phyloP scores from a whole-genome alignment of 2,329 filamentous ascomycete species.

The Fusarium lateritium region DNA sequence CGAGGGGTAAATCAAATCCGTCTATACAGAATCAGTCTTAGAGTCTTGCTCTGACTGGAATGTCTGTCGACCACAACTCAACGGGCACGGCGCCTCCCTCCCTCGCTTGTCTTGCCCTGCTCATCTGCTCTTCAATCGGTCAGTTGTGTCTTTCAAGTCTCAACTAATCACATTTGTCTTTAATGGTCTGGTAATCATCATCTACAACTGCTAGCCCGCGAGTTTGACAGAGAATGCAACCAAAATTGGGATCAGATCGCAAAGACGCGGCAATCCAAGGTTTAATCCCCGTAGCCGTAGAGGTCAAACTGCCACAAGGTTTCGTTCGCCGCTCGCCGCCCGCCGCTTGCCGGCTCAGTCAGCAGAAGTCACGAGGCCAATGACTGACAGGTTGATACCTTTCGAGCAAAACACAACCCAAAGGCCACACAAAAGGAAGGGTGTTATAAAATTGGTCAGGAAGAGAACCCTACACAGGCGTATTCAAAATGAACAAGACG shows the following conservation, averaged over 20 bases:
- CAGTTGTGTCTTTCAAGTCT: background rate
- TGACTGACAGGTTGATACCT: constrained; percentile 10
- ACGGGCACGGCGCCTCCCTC: constrained; percentile 44
- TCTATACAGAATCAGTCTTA: constrained; percentile 33
- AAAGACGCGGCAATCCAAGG: constrained; percentile 31
- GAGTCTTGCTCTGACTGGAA: constrained; percentile 36
- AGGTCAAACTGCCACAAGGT: constrained; percentile 21
- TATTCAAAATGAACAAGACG: background rate
- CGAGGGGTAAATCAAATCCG: constrained; percentile 8
- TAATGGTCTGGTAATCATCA: background rate
- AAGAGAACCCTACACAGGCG: background rate
- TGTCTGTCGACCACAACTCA: constrained; percentile 37
- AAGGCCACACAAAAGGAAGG: background rate
- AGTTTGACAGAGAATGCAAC: background rate
- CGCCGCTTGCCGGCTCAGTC: constrained; percentile 21
- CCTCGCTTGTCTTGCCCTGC: constrained; percentile 18
- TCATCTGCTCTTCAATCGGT: background rate
- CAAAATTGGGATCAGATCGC: constrained; percentile 5
- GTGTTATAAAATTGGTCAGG: background rate
- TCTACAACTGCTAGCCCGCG: background rate
- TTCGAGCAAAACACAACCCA: constrained; percentile 4
- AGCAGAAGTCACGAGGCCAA: constrained; percentile 27
- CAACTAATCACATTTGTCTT: too few species aligned
- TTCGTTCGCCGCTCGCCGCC: constrained; percentile 32
- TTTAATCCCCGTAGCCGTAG: constrained; percentile 32